phyloP scores from a whole-genome alignment of 2,329 filamentous ascomycete species.

The Chrysoporthe austroafricana region DNA sequence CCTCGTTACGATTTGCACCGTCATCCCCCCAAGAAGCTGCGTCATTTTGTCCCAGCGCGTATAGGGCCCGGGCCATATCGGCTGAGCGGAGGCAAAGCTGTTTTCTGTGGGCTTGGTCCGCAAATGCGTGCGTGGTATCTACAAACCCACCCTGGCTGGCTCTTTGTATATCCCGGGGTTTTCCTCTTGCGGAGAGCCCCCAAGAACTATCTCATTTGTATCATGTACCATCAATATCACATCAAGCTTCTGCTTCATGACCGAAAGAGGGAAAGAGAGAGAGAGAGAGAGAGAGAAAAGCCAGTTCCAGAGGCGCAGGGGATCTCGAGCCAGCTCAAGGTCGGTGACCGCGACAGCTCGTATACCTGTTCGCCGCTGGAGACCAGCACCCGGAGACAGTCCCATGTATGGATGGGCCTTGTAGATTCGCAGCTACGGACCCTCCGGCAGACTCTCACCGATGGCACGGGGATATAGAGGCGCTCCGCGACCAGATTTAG shows the following conservation, averaged over 20 bases:
- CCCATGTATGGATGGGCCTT: no score
- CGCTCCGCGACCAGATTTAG: no score
- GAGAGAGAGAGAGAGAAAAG: no score
- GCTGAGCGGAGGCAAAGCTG: background rate
- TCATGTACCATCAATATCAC: slow-evolving; percentile 23
- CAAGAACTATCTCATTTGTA: slow-evolving; percentile 17
- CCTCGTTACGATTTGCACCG: background rate
- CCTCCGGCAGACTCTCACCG: no score
- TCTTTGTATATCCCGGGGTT: slow-evolving; percentile 10
- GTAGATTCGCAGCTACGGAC: no score
- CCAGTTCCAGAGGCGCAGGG: background rate
- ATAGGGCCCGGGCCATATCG: background rate
- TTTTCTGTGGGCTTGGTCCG: background rate
- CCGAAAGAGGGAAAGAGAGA: background rate
- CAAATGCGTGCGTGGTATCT: background rate
- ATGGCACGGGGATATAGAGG: no score
- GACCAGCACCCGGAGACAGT: background rate
- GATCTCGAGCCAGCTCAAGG: background rate
- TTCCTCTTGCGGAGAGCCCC: background rate
- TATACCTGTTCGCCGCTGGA: background rate
- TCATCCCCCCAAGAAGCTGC: background rate
- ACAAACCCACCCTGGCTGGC: background rate
- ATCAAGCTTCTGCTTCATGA: slow-evolving; percentile 7
- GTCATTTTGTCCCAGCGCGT: background rate
- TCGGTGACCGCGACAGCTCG: background rate